Percentiles rank a stretch among this genome's conserved stretches.
These are phyloP conservation scores for Neonectria punicea DNA, from an alignment of 2,329 filamentous ascomycete genomes.

Conservation along the genomic window DNA sequence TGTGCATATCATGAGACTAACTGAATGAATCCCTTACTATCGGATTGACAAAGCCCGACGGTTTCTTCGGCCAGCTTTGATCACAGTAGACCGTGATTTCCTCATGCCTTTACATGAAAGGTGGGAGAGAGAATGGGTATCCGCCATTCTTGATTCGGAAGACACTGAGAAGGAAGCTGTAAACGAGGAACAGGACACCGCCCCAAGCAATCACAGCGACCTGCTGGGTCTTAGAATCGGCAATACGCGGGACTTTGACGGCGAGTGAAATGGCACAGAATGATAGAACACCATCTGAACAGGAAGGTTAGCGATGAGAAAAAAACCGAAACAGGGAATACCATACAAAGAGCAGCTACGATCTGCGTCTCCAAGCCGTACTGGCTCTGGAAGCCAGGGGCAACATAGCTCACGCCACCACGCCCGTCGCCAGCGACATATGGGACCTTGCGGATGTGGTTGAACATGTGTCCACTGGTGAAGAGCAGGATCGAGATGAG, in stretches of 20 bases:
- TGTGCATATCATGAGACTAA: neutral
- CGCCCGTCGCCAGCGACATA: conserved; percentile 88
- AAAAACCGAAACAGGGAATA: conserved; percentile 36
- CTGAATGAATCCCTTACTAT: too few species aligned
- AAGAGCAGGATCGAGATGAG: conserved; percentile 91
- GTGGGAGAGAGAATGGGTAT: conserved; percentile 94
- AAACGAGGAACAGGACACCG: conserved; percentile 80
- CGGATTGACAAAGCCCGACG: too few species aligned
- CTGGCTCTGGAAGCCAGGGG: conserved; percentile 91
- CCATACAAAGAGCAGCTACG: conserved; percentile 89
- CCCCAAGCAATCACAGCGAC: conserved; percentile 84
- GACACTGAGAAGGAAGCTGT: conserved; percentile 93
- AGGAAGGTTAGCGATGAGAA: conserved; percentile 35
- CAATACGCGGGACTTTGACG: conserved; percentile 90
- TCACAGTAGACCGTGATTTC: neutral
- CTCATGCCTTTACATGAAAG: conserved; percentile 70
- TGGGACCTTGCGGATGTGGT: conserved; percentile 95
- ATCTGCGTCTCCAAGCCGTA: conserved; percentile 96
- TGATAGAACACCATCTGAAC: conserved; percentile 76
- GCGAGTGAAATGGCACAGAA: conserved; percentile 93
- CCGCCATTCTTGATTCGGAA: conserved; percentile 95
- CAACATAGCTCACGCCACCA: conserved; percentile 91
- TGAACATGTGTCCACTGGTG: conserved; percentile 98
- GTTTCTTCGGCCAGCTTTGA: neutral
- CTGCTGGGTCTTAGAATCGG: conserved; percentile 80